phyloP scores from a whole-genome alignment of 768 basidiomycete species.

The Boletus pseudo-olivaceus region DNA sequence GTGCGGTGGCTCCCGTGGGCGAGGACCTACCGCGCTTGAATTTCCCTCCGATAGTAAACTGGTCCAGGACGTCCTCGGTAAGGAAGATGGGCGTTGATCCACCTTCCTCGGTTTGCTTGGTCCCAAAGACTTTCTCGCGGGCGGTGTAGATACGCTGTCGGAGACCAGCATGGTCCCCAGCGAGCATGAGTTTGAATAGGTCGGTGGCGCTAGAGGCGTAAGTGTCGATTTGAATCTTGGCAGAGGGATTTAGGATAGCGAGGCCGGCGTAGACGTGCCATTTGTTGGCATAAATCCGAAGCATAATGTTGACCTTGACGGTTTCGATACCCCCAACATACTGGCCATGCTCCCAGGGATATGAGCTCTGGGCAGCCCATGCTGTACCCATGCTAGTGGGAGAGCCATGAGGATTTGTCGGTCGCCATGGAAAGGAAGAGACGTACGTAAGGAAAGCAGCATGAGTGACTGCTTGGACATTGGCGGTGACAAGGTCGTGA shows the following conservation, averaged over 20 bases:
- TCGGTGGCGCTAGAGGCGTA: constrained; percentile 83
- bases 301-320: constrained; percentile 91
- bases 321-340: constrained; percentile 98
- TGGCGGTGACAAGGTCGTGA: constrained; percentile 94
- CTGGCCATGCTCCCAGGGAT: constrained; percentile 94
- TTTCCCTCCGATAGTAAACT: constrained; percentile 72
- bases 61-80: constrained; percentile 80
- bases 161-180: constrained; percentile 49
- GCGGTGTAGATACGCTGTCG: constrained; percentile 71
- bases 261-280: constrained; percentile 99
- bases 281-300: constrained; percentile 94
- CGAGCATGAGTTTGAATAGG: constrained; percentile 94
- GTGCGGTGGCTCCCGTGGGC: constrained; percentile 10
- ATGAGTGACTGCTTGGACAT: constrained; percentile 97
- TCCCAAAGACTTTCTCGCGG: constrained; percentile 72
- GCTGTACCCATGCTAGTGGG: constrained; percentile 91
- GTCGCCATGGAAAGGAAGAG: background rate
- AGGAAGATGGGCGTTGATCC: constrained; percentile 66
- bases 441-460: constrained; percentile 91
- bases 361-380: constrained; percentile 71
- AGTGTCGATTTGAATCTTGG: constrained; percentile 84
- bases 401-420: constrained; percentile 2
- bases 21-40: constrained; percentile 10
- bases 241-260: constrained; percentile 94
- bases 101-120: constrained; percentile 28